A percentile compares a stretch with the other conserved stretches of the same genome.
Evolutionary conservation across 169 alveolate species (phyloP).

Genomic region (Pseudocohnilembus persalinus): DNA sequence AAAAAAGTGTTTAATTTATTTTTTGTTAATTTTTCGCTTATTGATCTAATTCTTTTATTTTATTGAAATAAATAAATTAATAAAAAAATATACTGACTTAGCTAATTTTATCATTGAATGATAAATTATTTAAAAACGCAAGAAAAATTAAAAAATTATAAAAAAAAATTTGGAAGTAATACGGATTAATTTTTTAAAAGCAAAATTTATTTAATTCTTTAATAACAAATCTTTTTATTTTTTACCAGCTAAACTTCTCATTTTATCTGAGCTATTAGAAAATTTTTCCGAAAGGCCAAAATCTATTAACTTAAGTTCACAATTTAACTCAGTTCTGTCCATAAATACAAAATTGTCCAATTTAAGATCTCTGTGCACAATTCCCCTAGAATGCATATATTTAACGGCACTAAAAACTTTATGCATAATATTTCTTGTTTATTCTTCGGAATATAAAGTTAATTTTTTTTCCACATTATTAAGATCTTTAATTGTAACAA

Average conservation of each 20-base stretch:
- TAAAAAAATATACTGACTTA: too few relatives aligned
- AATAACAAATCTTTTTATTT: constrained; percentile 49
- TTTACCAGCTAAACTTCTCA: constrained; percentile 28
- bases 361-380: constrained; percentile 42
- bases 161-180: too few relatives aligned
- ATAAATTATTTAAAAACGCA: too few relatives aligned
- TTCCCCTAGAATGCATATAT: constrained; percentile 21
- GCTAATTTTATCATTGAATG: too few relatives aligned
- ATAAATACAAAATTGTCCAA: constrained; percentile 28
- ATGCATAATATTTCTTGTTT: constrained; percentile 13
- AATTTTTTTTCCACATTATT: not conserved
- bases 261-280: not conserved
- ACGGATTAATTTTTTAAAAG: too few relatives aligned
- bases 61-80: too few relatives aligned
- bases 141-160: too few relatives aligned
- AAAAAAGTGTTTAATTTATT: too few relatives aligned
- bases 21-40: too few relatives aligned
- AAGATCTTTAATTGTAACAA: not conserved
- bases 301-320: constrained; percentile 27
- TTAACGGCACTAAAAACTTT: constrained; percentile 37
- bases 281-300: constrained; percentile 59
- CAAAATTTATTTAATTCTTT: too few relatives aligned
- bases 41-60: too few relatives aligned
- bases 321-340: not conserved
- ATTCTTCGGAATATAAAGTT: not conserved